Conservation (phyloP, 2,329 filamentous ascomycete species). For the Fusarium incarnatum region DNA sequence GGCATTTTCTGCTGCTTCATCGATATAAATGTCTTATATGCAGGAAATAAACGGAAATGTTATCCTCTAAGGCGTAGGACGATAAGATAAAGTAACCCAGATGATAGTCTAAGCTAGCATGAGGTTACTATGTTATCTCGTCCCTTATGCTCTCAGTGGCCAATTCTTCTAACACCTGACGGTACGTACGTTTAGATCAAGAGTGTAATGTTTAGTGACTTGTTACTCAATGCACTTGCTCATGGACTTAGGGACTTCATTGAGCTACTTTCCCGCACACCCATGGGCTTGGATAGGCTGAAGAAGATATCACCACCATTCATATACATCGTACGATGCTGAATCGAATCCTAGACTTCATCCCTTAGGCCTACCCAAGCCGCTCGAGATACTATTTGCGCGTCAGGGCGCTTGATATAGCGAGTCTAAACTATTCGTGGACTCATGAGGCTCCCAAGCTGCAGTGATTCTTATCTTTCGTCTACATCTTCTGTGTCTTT, state of each 20-base stretch:
- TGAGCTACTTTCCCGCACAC: rapidly evolving
- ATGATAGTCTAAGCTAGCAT: background rate
- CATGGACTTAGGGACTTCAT: background rate
- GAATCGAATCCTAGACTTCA: no score
- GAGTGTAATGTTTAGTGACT: background rate
- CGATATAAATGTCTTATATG: background rate
- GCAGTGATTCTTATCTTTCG: no score
- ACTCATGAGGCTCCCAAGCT: no score
- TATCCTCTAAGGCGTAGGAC: rapidly evolving
- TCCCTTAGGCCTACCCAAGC: no score
- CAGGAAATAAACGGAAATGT: rapidly evolving
- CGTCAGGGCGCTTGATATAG: no score
- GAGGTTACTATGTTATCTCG: background rate
- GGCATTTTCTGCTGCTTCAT: background rate
- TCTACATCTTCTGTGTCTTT: no score
- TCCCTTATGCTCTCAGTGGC: background rate
- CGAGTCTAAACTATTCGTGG: no score
- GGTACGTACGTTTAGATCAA: background rate
- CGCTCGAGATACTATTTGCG: no score
- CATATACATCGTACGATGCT: no score
- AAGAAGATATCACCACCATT: no score
- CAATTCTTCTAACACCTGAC: background rate
- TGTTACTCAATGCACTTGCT: background rate
- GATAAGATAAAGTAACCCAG: rapidly evolving
- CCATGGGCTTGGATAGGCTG: background rate